Evolutionary conservation across 2,329 filamentous ascomycete genomes (phyloP).

Genomic region (Neocatenulostroma microsporum): DNA sequence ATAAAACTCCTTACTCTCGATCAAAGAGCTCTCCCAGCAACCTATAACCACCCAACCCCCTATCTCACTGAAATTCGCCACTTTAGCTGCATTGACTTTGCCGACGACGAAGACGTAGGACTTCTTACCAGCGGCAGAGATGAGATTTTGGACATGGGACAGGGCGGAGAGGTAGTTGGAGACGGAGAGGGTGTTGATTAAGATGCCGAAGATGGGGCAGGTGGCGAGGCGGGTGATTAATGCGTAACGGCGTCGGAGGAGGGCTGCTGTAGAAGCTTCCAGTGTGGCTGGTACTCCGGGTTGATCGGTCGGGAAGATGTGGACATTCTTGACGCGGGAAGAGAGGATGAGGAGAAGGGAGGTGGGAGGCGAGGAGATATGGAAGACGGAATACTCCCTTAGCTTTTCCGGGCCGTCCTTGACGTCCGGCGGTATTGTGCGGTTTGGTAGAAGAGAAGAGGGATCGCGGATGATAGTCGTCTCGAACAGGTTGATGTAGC

Average conservation of each 20-base stretch:
- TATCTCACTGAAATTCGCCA: constrained; percentile 93
- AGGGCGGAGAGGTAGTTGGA: constrained; percentile 82
- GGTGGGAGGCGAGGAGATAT: constrained; percentile 71
- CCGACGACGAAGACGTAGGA: constrained; percentile 94
- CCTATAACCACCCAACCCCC: constrained; percentile 96
- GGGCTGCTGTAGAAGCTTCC: constrained; percentile 45
- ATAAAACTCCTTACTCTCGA: constrained; percentile 86
- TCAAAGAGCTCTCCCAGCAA: constrained; percentile 92
- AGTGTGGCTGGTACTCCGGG: constrained; percentile 27
- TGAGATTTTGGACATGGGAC: constrained; percentile 61
- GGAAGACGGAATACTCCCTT: constrained; percentile 67
- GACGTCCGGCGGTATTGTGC: constrained; percentile 53
- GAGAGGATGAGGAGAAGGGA: constrained; percentile 81
- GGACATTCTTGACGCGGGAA: constrained; percentile 68
- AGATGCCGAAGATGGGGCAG: constrained; percentile 78
- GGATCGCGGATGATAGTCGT: constrained; percentile 73
- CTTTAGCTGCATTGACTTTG: constrained; percentile 89
- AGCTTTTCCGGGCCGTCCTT: constrained; percentile 43
- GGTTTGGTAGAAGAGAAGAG: constrained; percentile 73
- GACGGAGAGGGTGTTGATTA: constrained; percentile 92
- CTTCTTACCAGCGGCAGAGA: constrained; percentile 80
- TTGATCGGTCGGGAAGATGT: constrained; percentile 61
- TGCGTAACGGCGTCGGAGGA: constrained; percentile 78
- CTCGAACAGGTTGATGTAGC: constrained; percentile 63
- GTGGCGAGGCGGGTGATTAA: constrained; percentile 73